phyloP scores from a whole-genome alignment of 305 asterid species.

The Fraxinus albicans region DNA sequence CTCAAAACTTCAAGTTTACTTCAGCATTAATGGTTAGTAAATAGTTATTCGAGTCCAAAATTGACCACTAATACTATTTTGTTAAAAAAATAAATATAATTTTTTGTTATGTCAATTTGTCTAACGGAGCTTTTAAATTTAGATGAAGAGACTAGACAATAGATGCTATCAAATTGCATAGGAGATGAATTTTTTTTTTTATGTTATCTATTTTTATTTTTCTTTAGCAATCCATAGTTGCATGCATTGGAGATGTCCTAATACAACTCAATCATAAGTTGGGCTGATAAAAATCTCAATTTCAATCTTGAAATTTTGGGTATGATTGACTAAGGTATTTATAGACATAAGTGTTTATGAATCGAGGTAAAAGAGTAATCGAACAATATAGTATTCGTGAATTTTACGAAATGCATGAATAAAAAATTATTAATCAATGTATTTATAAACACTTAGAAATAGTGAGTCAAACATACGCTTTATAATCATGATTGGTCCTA shows the following conservation, averaged over 20 bases:
- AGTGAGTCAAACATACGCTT: background rate
- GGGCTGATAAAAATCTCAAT: background rate
- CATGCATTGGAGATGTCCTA: background rate
- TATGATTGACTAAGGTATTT: background rate
- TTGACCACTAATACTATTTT: background rate
- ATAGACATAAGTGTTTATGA: background rate
- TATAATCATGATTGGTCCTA: background rate
- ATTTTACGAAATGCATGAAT: background rate
- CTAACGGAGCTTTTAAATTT: background rate
- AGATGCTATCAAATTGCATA: background rate
- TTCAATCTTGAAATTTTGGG: background rate
- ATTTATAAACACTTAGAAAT: background rate
- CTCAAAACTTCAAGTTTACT: background rate
- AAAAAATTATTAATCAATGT: no score
- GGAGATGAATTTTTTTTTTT: background rate
- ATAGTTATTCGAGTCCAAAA: background rate
- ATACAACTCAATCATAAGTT: background rate
- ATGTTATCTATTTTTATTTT: background rate
- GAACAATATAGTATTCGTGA: background rate
- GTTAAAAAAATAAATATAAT: no score
- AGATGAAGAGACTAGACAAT: background rate
- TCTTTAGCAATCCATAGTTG: background rate
- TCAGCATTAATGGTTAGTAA: background rate
- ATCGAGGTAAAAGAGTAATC: background rate
- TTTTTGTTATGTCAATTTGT: background rate